These are phyloP conservation scores for Herpomyces periplanetae DNA, from an alignment of 2,329 filamentous ascomycete species.

Conservation along the genomic window DNA sequence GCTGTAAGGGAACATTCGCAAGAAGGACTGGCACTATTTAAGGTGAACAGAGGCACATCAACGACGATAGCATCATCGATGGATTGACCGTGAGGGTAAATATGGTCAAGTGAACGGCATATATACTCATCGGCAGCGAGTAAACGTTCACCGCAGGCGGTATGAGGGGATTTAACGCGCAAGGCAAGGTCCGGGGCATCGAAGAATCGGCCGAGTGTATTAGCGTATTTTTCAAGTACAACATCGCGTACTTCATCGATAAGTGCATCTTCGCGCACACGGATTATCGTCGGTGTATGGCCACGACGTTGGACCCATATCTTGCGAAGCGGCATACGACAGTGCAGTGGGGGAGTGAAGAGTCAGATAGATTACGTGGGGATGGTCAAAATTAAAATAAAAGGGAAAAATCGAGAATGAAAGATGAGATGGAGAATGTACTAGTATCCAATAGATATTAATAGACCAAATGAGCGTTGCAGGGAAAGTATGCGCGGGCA, in stretches of 20 bases:
- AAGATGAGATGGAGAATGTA: no score
- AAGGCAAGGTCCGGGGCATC: constrained; percentile 64
- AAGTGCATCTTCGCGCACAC: constrained; percentile 48
- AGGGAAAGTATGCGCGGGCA: no score
- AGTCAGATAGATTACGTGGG: no score
- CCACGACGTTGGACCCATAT: constrained; percentile 73
- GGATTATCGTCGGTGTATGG: constrained; percentile 51
- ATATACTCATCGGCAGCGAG: constrained; percentile 62
- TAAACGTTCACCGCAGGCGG: constrained; percentile 17
- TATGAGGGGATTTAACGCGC: constrained; percentile 21
- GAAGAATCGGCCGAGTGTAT: constrained; percentile 53
- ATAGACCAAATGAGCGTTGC: no score
- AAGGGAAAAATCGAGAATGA: no score
- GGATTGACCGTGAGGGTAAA: constrained; percentile 50
- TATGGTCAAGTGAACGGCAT: constrained; percentile 30
- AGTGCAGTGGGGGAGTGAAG: neutral
- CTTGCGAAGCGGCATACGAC: constrained; percentile 24
- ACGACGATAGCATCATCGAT: constrained; percentile 70
- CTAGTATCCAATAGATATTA: no score
- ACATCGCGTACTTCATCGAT: constrained; percentile 79
- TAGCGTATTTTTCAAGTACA: constrained; percentile 69
- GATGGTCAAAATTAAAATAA: no score
- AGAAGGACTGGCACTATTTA: constrained; percentile 48
- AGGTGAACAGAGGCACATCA: constrained; percentile 32
- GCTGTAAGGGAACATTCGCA: constrained; percentile 10